Evolutionary conservation across 1,284 basidiomycete species (phyloP).

Genomic region (Fomes fomentarius): DNA sequence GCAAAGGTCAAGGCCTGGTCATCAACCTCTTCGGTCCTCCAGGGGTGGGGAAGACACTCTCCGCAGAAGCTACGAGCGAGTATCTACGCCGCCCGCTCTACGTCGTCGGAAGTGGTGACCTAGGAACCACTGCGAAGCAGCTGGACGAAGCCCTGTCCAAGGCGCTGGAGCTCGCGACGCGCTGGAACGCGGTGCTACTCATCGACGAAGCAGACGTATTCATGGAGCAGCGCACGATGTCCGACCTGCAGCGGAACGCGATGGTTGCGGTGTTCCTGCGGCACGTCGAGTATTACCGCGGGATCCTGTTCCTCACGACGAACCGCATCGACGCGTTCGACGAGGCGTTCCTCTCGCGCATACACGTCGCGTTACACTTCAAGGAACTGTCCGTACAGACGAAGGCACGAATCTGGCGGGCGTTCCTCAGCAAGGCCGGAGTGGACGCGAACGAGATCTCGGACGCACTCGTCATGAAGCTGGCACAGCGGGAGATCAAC

Average conservation of each 20-base stretch:
- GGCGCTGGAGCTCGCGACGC: constrained; percentile 48
- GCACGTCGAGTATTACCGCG: constrained; percentile 64
- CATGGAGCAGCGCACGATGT: constrained; percentile 61
- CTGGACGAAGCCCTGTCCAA: constrained; percentile 22
- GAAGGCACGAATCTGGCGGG: constrained; percentile 55
- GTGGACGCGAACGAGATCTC: constrained; percentile 32
- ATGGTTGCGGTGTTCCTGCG: constrained; percentile 67
- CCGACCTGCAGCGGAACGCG: constrained; percentile 58
- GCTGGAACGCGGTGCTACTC: constrained; percentile 64
- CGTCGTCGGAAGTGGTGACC: constrained; percentile 57
- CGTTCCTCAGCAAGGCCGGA: constrained; percentile 48
- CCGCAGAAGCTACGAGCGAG: constrained; percentile 65
- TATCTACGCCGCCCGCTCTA: constrained; percentile 61
- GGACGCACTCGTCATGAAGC: constrained; percentile 42
- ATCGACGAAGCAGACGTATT: constrained; percentile 48
- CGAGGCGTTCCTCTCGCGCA: constrained; percentile 67
- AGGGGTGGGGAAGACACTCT: constrained; percentile 53
- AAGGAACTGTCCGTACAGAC: constrained; percentile 50
- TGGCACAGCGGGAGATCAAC: constrained; percentile 55
- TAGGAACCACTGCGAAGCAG: constrained; percentile 49
- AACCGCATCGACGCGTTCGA: constrained; percentile 66
- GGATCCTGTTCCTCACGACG: constrained; percentile 67
- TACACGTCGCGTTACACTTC: constrained; percentile 66
- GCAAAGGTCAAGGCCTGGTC: constrained; percentile 63
- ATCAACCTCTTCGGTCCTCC: constrained; percentile 64